Evolutionary conservation across 306 rosid species (phyloP), one percentile per base, ranked within the genome.

Genomic region (Casuarina cunninghamiana): DNA sequence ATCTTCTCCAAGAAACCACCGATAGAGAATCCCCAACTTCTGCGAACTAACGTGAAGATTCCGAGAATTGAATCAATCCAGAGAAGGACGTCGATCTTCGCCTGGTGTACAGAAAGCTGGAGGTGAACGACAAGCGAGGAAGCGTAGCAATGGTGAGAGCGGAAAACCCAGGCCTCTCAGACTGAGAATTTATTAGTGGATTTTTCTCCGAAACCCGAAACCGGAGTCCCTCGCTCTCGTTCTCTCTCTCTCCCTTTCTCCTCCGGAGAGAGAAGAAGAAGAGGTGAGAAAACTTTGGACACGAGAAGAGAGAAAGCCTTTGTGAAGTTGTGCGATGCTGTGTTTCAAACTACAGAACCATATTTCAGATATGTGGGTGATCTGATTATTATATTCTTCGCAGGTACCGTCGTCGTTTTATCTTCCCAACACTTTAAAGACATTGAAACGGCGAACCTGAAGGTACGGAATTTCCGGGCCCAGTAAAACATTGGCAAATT

Each of bases 211-310:
- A 5, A 61, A 55, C 6, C 12, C 76, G 63, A 26, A 26, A 26
- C 32, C 32, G 32, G 32, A 26, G 32, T 26, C 32, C 32, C 32
- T 26, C 32, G 32, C 32, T 26, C 32, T 26, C 41, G 41, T 16
- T 26, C 3, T 45, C 10, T 26, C 37, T 67, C 46, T 13, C 71
- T 53, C 53, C 73, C 63, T 79, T 26, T 26, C 81, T 60, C 73
- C 67, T 70, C 77, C 69, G 53, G 44, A 37, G 65, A 80, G 73
- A 68, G 78, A 46, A 78, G 84, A 77, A 80, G 78, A 78, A 69
- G 82, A 78, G 71, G 72, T 43, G 79, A 81, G 74, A 60, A 82
- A 74, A 74, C 55, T 44, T 13, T 74, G 53, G 74, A 78, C 70
- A 69, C 48, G 37, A 12, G 67, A 62, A 76, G 74, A 42, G 67